A percentile compares a stretch with the other conserved stretches of the same genome.
phyloP scores from a whole-genome alignment of 495 filamentous ascomycete species.

The Platismatia glauca region DNA sequence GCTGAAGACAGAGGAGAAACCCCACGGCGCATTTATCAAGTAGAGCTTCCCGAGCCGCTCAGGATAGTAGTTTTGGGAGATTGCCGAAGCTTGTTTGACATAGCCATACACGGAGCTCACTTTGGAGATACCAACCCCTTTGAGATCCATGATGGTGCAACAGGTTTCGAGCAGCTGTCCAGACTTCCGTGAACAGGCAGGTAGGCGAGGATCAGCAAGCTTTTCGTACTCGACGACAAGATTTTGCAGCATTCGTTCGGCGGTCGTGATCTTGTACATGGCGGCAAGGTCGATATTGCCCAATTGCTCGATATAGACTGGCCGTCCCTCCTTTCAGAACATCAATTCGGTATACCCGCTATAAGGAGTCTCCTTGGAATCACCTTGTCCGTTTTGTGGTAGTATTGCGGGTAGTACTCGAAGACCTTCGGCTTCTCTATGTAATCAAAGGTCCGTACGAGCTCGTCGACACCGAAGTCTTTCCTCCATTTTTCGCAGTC shows the following conservation, averaged over 20 bases:
- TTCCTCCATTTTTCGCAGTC: conserved; percentile 87
- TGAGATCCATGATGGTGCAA: conserved; percentile 94
- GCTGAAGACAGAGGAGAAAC: conserved; percentile 73
- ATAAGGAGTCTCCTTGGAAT: conserved; percentile 7
- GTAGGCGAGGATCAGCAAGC: conserved; percentile 81
- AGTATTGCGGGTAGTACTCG: conserved; percentile 96
- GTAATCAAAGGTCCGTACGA: conserved; percentile 75
- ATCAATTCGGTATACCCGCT: background rate
- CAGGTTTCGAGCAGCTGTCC: conserved; percentile 89
- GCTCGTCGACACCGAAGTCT: conserved; percentile 77
- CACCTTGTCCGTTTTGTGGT: conserved; percentile 98
- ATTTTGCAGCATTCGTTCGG: conserved; percentile 90
- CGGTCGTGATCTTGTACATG: conserved; percentile 89
- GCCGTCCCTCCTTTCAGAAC: conserved; percentile 70
- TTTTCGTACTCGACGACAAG: conserved; percentile 96
- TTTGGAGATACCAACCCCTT: conserved; percentile 79
- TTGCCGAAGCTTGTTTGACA: conserved; percentile 54
- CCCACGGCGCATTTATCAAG: conserved; percentile 96
- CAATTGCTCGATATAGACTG: conserved; percentile 92
- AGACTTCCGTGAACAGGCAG: conserved; percentile 89
- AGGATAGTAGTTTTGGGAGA: conserved; percentile 95
- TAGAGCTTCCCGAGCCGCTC: conserved; percentile 85
- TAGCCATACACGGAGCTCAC: conserved; percentile 68
- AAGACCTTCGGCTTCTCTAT: conserved; percentile 79
- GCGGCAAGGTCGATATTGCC: conserved; percentile 84